Percentiles rank a stretch among this genome's conserved stretches.
Conservation (phyloP, 78 protist genomes). For the Isochrysis galbana region DNA sequence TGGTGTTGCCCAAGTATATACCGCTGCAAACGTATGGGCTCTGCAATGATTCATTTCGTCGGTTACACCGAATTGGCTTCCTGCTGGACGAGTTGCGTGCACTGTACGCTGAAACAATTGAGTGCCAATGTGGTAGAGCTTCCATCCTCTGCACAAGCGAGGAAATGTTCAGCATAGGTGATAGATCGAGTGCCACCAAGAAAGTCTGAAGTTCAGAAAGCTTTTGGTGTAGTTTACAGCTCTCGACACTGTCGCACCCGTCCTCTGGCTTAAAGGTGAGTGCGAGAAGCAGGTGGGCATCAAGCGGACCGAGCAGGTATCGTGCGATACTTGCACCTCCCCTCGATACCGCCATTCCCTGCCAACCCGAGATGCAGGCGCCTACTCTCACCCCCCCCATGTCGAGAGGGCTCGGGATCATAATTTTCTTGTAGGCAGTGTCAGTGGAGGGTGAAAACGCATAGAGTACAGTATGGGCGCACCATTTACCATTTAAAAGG, state of each 20-base stretch:
- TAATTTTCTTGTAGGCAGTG: no score
- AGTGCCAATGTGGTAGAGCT: not conserved
- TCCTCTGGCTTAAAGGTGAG: not conserved
- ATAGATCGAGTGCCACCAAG: not conserved
- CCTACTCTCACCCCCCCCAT: no score
- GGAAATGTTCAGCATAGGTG: not conserved
- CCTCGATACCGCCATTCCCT: no score
- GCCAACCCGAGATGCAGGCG: no score
- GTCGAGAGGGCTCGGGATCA: no score
- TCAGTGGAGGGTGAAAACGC: no score
- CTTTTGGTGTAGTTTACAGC: not conserved
- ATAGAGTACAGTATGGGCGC: no score
- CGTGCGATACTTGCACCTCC: not conserved
- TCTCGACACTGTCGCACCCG: not conserved
- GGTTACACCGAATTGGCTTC: not conserved
- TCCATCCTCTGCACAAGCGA: not conserved
- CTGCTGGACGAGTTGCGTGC: no score
- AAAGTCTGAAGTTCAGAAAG: no score
- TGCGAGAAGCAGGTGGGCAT: not conserved
- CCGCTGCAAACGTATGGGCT: not conserved
- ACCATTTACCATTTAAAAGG: no score
- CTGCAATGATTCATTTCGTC: not conserved
- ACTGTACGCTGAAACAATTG: not conserved
- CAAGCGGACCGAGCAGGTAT: not conserved
- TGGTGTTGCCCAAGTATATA: conserved; percentile 16